These are phyloP conservation scores for Coelastrella sp. DNA, from an alignment of 139 green algal genomes.

Conservation along the genomic window DNA sequence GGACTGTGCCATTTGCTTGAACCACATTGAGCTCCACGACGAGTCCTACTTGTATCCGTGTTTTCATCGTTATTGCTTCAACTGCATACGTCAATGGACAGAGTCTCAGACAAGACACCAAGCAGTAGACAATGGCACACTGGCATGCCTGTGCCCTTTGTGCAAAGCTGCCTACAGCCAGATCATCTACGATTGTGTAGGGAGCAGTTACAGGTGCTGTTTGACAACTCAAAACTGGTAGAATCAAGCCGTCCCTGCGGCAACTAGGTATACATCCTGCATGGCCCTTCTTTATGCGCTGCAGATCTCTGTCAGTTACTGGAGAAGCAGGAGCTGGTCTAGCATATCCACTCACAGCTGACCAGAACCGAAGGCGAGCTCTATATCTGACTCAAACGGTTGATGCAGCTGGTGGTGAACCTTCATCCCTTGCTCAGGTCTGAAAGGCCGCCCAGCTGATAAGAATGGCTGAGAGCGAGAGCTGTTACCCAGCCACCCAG, in stretches of 20 bases:
- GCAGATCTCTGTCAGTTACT: neutral
- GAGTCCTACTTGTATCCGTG: constrained; percentile 44
- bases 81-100: neutral
- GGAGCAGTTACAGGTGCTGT: constrained; percentile 24
- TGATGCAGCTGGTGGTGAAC: neutral
- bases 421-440: neutral
- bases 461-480: too few relatives aligned
- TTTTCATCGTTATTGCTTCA: constrained; percentile 43
- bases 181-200: constrained; percentile 38
- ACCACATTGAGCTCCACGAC: constrained; percentile 9
- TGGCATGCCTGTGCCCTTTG: constrained; percentile 16
- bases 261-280: neutral
- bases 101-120: neutral
- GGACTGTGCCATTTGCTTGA: constrained; percentile 45
- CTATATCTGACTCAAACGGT: neutral
- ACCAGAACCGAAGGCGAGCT: constrained; percentile 10
- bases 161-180: constrained; percentile 42
- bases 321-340: neutral
- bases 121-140: neutral
- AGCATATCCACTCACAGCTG: constrained; percentile 14
- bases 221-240: neutral
- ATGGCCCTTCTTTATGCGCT: too few relatives aligned
- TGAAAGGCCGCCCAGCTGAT: too few relatives aligned
- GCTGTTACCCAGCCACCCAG: too few relatives aligned
- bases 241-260: neutral